Evolutionary conservation across 2,329 filamentous ascomycete species (phyloP).

Genomic region (Pseudofabraea citricarpa): DNA sequence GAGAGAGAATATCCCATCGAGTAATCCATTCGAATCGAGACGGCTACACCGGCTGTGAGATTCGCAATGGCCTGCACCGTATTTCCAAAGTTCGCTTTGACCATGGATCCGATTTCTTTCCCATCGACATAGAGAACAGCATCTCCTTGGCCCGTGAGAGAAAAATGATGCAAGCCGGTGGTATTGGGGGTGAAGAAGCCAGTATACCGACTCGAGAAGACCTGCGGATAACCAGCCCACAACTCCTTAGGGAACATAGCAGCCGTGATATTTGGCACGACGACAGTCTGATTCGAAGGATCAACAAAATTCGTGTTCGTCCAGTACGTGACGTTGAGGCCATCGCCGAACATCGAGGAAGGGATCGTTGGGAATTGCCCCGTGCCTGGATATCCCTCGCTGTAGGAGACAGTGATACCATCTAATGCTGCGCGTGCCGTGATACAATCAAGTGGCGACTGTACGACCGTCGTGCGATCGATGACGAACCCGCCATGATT

Average conservation of each 20-base stretch:
- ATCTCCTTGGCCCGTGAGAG: conserved; percentile 11
- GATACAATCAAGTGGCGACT: conserved; percentile 11
- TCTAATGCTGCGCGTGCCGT: conserved; percentile 6
- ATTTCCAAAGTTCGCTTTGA: conserved; percentile 13
- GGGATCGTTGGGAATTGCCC: conserved; percentile 8
- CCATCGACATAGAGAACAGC: conserved; percentile 11
- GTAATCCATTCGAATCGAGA: conserved; percentile 11
- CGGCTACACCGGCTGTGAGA: conserved; percentile 8
- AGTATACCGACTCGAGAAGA: conserved; percentile 12
- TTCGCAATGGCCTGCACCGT: conserved; percentile 12
- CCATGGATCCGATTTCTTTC: conserved; percentile 12
- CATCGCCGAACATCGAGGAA: conserved; percentile 11
- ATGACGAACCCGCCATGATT: conserved; percentile 16
- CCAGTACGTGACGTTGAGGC: conserved; percentile 14
- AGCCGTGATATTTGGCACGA: conserved; percentile 13
- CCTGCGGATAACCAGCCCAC: conserved; percentile 13
- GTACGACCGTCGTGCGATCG: conserved; percentile 12
- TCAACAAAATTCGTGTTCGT: conserved; percentile 9
- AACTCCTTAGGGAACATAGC: conserved; percentile 11
- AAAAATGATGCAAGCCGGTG: conserved; percentile 12
- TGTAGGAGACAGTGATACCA: conserved; percentile 12
- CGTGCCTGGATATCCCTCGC: conserved; percentile 15
- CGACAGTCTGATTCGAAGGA: conserved; percentile 9
- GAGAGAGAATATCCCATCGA: conserved; percentile 7
- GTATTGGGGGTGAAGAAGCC: conserved; percentile 13